Conservation (phyloP, 331 rosid species). For the Ulmus americana region DNA sequence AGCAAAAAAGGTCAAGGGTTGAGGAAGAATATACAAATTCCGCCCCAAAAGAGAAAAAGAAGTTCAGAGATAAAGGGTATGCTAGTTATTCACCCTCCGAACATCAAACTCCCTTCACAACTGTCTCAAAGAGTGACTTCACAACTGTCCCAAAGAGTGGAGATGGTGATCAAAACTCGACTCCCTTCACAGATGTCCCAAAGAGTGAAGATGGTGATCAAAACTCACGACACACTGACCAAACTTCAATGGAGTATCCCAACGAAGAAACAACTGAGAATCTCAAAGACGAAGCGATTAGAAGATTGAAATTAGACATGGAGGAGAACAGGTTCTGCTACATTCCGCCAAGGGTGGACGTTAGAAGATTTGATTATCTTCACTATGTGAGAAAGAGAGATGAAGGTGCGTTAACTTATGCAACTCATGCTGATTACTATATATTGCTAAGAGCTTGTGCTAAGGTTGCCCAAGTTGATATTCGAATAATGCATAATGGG, state of each 20-base stretch:
- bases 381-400: slow-evolving; percentile 65
- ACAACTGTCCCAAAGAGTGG: background rate
- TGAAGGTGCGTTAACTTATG: slow-evolving; percentile 54
- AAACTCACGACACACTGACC: slow-evolving; percentile 21
- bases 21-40: slow-evolving; percentile 18
- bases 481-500: slow-evolving; percentile 63
- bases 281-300: slow-evolving; percentile 41
- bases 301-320: slow-evolving; percentile 60
- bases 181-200: background rate
- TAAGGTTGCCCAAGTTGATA: slow-evolving; percentile 57
- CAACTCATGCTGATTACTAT: slow-evolving; percentile 87
- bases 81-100: slow-evolving; percentile 15
- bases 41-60: slow-evolving; percentile 17
- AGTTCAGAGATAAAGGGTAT: slow-evolving; percentile 16
- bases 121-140: background rate
- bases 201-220: slow-evolving; percentile 18
- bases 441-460: slow-evolving; percentile 76
- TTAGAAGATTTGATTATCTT: slow-evolving; percentile 49
- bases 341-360: slow-evolving; percentile 50
- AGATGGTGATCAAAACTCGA: too few relatives aligned
- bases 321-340: slow-evolving; percentile 74
- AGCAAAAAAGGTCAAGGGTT: slow-evolving; percentile 23
- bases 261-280: slow-evolving; percentile 30
- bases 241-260: slow-evolving; percentile 21
- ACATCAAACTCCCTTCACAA: slow-evolving; percentile 16